phyloP scores from a whole-genome alignment of 2,329 filamentous ascomycete genomes.

The Aureobasidium zeae region DNA sequence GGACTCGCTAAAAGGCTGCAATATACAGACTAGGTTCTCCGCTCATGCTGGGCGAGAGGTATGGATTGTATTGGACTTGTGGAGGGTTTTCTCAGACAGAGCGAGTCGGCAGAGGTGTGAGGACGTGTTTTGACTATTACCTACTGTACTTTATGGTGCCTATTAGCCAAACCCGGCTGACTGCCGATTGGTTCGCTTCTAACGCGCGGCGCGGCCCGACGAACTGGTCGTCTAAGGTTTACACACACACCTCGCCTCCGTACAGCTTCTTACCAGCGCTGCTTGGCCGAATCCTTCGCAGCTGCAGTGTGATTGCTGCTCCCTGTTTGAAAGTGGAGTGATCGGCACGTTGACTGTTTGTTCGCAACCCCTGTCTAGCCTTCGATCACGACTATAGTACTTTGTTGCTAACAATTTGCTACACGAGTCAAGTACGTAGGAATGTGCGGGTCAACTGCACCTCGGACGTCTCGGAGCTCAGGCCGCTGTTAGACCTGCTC shows the following conservation, averaged over 20 bases:
- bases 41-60: neutral
- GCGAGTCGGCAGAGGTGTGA: neutral
- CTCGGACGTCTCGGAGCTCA: no score
- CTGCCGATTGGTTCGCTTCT: neutral
- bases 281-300: no score
- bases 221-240: neutral
- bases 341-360: no score
- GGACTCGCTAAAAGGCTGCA: neutral
- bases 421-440: no score
- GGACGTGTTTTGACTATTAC: neutral
- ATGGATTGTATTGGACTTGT: neutral
- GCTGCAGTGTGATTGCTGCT: no score
- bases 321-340: no score
- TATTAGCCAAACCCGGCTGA: neutral
- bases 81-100: no score
- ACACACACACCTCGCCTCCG: neutral
- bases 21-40: slow-evolving; percentile 5
- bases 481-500: no score
- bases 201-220: neutral
- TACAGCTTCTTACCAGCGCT: neutral
- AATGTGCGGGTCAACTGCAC: no score
- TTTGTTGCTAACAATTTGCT: no score
- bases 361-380: no score
- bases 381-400: no score
- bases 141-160: neutral